Evolutionary conservation across 495 filamentous ascomycete species (phyloP), one percentile per base, ranked within the genome.

Genomic region (Aspergillus nidulans): DNA sequence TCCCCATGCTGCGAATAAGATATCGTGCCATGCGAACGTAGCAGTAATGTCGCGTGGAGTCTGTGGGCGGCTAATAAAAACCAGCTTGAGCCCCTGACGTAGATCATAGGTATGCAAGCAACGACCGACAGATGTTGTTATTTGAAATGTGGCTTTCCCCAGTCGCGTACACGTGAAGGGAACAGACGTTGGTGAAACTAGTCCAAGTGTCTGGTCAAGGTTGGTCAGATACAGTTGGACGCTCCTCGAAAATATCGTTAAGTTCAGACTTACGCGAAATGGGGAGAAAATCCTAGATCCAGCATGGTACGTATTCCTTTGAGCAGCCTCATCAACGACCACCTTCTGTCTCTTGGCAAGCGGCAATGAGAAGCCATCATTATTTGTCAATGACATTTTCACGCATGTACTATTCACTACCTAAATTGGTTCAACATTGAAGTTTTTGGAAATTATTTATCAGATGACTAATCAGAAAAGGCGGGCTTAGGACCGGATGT

Each of bases 61-160:
- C 67, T 91, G 87, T 10, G 95, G 94, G 34, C 90, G 81, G 20
- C 88, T 96, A 51, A 97, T 79, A 65, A 97, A 99, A 51, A 97
- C 81, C 39, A 97, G 82, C 60, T 91, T 92, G 64, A 99, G 77
- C 20, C 91, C 92, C 66, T 81, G 85, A 61, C 85, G 88, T 47
- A 97, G 73, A 66, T 97, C 94, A 71, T 97, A 97, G 1, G 94
- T 97, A 66, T 97, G 94, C 12, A 99, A 81, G 40, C 85, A 87
- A 57, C 85, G 83, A 58, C 91, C 92, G 46, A 92, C 89, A 0
- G 89, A 96, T 36, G 95, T 97, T 13, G 94, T 97, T 69, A 99
- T 89, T 64, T 99, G 94, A 68, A 94, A 97, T 16, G 91, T 95
- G 6, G 90, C 89, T 68, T 95, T 95, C 52, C 94, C 94, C 15